These are phyloP conservation scores for Sergeia podlipaevii DNA, from an alignment of 208 protist genomes.

Conservation along the genomic window DNA sequence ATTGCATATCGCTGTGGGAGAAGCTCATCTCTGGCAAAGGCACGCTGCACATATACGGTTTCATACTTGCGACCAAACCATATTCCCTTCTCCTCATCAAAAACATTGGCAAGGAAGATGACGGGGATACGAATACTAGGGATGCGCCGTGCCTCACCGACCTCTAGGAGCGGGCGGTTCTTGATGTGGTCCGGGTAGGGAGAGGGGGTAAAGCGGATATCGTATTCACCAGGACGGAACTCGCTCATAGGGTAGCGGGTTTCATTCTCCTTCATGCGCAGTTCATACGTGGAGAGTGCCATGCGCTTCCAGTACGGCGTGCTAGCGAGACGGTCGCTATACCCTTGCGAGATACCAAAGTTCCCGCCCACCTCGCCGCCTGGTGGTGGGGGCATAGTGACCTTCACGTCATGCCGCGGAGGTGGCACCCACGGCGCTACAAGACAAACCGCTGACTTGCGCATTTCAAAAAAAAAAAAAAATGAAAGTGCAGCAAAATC, in stretches of 20 bases:
- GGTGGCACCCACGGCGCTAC: constrained; percentile 82
- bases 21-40: constrained; percentile 73
- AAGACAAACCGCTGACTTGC: constrained; percentile 3
- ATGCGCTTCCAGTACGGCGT: constrained; percentile 91
- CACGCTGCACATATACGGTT: constrained; percentile 75
- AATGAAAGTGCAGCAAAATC: neutral
- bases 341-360: constrained; percentile 78
- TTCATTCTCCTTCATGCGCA: constrained; percentile 82
- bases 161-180: constrained; percentile 73
- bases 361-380: constrained; percentile 81
- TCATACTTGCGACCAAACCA: constrained; percentile 82
- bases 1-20: constrained; percentile 84
- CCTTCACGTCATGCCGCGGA: constrained; percentile 70
- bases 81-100: constrained; percentile 48
- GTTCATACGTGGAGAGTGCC: constrained; percentile 71
- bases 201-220: constrained; percentile 72
- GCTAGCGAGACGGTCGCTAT: constrained; percentile 76
- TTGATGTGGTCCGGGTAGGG: constrained; percentile 76
- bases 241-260: constrained; percentile 83
- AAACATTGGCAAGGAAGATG: constrained; percentile 86
- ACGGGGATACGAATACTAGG: constrained; percentile 70
- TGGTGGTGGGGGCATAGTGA: constrained; percentile 83
- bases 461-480: constrained; percentile 12
- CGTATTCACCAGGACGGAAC: constrained; percentile 74
- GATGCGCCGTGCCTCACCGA: constrained; percentile 80